Evolutionary conservation across 805 yeast genomes (phyloP), one percentile per base, ranked within the genome.

Genomic region (Hanseniaspora osmophila): DNA sequence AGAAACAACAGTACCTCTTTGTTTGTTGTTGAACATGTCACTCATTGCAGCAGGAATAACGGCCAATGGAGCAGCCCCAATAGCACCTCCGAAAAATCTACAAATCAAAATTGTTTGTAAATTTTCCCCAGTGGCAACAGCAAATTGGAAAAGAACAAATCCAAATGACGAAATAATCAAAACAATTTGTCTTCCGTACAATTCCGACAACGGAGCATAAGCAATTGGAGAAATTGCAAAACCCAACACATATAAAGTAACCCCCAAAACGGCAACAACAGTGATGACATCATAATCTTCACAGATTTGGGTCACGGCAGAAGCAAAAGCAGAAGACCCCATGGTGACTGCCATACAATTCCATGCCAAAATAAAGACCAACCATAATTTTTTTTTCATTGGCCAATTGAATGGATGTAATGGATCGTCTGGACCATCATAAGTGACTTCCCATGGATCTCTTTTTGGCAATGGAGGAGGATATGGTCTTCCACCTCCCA

Each of bases 201-300:
- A 55, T 60, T 83, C 94, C n/a, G 90, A 80, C 33, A 83, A 59
- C 4, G 95, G 95, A 22, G 92, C 96, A 86, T 92, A 88, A 33
- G 85, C 56, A 43, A 88, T 68, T 3, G 97, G 97, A 16, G 96
- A 96, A 0, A 85, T 73, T 1, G 96, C 96, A 63, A 87, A 90
- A 10, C 96, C 97, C 38, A 86, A 62, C n/a, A 88, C 96, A 55
- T 76, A 88, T 22, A 87, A 68, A 0, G 96, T 78, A 10, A 86
- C 72, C 47, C 85, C 83, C 41, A 90, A 69, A 18, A 84, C 73
- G 12, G 82, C 80, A n/a, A 78, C 88, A 10, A 77, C 82, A 6
- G 56, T 50, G 38, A 83, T 80, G 42, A 88, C 77, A 48, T 74
- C 74, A 61, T 62, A 88, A 37, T 70, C 62, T 42, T 52, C 64